These are phyloP conservation scores for Elaeis guineensis DNA, from an alignment of 176 grass and related monocot species.

Conservation along the genomic window DNA sequence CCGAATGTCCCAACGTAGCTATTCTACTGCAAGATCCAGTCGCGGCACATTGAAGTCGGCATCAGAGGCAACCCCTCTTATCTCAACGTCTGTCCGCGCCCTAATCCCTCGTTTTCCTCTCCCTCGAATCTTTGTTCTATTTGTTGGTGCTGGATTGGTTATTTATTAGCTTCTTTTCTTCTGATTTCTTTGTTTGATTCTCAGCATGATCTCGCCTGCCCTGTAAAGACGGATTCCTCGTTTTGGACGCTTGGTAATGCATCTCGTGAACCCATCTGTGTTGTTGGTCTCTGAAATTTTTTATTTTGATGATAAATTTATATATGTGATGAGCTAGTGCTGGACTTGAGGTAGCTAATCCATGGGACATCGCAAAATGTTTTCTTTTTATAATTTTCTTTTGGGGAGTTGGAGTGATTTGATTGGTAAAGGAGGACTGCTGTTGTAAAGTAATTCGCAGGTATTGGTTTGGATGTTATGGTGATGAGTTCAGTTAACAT, in stretches of 20 bases:
- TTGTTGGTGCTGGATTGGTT: conserved; percentile 1
- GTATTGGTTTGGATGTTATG: no score
- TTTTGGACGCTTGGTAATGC: conserved; percentile 85
- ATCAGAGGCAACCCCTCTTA: conserved; percentile 84
- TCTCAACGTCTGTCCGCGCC: conserved; percentile 50
- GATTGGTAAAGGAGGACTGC: no score
- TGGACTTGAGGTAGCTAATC: no score
- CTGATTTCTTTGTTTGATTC: conserved; percentile 5
- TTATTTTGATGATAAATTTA: no score
- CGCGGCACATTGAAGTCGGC: conserved; percentile 61
- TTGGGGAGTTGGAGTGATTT: no score
- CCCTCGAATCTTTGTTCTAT: neutral
- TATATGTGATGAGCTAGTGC: no score
- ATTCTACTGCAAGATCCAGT: conserved; percentile 67
- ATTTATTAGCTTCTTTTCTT: neutral
- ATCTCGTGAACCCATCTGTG: neutral
- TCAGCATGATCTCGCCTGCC: conserved; percentile 63
- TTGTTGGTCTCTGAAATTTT: no score
- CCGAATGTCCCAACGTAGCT: conserved; percentile 63
- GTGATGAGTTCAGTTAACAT: no score
- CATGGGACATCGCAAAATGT: no score
- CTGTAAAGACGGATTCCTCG: conserved; percentile 88
- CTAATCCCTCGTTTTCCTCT: neutral
- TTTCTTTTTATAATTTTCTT: no score
- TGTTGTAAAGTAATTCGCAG: no score